Conservation (phyloP, 805 yeast genomes). For the Brettanomyces sp. region DNA sequence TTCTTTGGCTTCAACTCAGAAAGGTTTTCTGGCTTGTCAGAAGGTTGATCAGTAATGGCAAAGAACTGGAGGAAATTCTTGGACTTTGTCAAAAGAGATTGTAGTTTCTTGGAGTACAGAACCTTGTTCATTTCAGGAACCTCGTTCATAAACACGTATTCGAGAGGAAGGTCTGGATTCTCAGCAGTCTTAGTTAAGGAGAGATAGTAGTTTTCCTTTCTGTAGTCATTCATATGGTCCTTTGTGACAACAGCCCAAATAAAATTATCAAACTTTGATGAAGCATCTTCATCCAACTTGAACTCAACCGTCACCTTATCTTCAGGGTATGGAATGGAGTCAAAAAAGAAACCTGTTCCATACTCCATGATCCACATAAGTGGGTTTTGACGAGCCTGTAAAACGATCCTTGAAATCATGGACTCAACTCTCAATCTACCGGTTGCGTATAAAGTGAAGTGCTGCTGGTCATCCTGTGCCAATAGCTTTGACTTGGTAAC, state of each 20-base stretch:
- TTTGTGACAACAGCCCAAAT: conserved; percentile 82
- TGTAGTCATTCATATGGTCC: conserved; percentile 64
- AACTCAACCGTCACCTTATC: conserved; percentile 58
- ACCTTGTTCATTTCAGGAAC: conserved; percentile 69
- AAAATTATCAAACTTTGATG: conserved; percentile 51
- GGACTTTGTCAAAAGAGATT: conserved; percentile 28
- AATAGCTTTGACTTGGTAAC: conserved; percentile 34
- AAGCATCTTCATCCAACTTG: conserved; percentile 35
- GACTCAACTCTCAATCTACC: conserved; percentile 75
- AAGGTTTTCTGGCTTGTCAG: conserved; percentile 56
- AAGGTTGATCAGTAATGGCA: conserved; percentile 78
- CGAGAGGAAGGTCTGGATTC: conserved; percentile 55
- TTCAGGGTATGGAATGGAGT: conserved; percentile 43
- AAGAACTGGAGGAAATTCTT: conserved; percentile 49
- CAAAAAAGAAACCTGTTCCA: conserved; percentile 47
- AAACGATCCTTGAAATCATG: conserved; percentile 48
- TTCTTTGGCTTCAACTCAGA: conserved; percentile 46
- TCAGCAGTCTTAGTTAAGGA: conserved; percentile 80
- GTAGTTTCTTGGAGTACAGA: conserved; percentile 43
- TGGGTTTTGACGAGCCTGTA: conserved; percentile 75
- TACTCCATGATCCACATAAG: conserved; percentile 59
- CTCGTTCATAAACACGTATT: conserved; percentile 86
- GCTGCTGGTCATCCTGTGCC: conserved; percentile 54
- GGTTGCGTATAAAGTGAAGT: conserved; percentile 66
- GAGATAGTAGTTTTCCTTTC: conserved; percentile 71